phyloP scores from a whole-genome alignment of 2,329 filamentous ascomycete species.

The Escovopsis sp. region DNA sequence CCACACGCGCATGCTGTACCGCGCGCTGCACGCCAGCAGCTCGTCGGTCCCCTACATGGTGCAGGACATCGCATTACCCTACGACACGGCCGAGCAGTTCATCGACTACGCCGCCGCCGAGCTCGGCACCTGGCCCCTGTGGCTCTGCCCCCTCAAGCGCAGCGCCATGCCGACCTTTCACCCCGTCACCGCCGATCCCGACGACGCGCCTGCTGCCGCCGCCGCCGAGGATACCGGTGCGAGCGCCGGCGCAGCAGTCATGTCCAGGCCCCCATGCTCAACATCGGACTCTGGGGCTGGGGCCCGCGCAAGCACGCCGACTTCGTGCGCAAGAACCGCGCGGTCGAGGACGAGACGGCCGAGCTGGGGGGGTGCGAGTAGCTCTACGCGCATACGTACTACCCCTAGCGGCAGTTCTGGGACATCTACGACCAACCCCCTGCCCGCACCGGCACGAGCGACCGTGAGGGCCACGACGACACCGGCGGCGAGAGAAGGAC shows the following conservation, averaged over 20 bases:
- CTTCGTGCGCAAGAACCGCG: slow-evolving; percentile 58
- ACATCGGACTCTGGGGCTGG: slow-evolving; percentile 67
- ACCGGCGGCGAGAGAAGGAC: slow-evolving; percentile 1
- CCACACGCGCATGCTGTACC: slow-evolving; percentile 62
- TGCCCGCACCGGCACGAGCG: too few relatives aligned
- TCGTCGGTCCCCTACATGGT: slow-evolving; percentile 51
- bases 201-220: slow-evolving; percentile 5
- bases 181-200: slow-evolving; percentile 29
- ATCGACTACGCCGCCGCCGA: slow-evolving; percentile 37
- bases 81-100: slow-evolving; percentile 35
- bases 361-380: slow-evolving; percentile 68
- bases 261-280: slow-evolving; percentile 31
- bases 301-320: slow-evolving; percentile 40
- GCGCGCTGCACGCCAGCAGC: slow-evolving; percentile 52
- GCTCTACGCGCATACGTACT: slow-evolving; percentile 79
- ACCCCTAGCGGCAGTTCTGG: slow-evolving; percentile 60
- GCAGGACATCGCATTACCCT: slow-evolving; percentile 50
- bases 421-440: slow-evolving; percentile 35
- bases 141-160: slow-evolving; percentile 41
- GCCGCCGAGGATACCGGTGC: background rate
- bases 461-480: too few relatives aligned
- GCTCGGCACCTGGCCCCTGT: slow-evolving; percentile 44
- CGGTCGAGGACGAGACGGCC: slow-evolving; percentile 53
- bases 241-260: slow-evolving; percentile 7
- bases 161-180: slow-evolving; percentile 38